Evolutionary conservation across 192 early-diverging fungal species (phyloP).

Genomic region (Backusella australiensis): DNA sequence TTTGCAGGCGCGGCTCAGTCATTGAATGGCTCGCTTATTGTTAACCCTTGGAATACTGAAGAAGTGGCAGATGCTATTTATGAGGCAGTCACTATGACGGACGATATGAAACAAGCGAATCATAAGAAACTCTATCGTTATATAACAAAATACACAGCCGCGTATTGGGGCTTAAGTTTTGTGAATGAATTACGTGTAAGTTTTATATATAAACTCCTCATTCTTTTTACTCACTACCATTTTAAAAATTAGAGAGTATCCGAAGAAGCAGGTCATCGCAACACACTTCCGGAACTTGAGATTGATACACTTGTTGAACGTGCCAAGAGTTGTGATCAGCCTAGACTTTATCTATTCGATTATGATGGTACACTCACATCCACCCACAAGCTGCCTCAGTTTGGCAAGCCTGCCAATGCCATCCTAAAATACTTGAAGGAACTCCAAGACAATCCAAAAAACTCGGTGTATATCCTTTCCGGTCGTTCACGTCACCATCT

Average conservation of each 20-base stretch:
- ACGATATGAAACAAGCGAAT: conserved; percentile 73
- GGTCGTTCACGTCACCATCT: conserved; percentile 90
- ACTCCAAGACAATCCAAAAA: conserved; percentile 69
- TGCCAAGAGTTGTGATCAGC: conserved; percentile 56
- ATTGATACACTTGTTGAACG: conserved; percentile 47
- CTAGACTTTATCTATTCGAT: conserved; percentile 86
- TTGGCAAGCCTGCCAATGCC: conserved; percentile 79
- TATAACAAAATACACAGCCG: conserved; percentile 95
- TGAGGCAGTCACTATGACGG: conserved; percentile 92
- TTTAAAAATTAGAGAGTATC: conserved; percentile 43
- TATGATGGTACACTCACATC: conserved; percentile 97
- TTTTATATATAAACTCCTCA: neutral
- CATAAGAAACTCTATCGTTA: conserved; percentile 91
- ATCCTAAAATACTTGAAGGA: conserved; percentile 66
- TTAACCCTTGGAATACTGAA: conserved; percentile 99
- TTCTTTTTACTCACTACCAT: too few species aligned
- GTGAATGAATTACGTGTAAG: conserved; percentile 74
- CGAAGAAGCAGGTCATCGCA: conserved; percentile 63
- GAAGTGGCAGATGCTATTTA: conserved; percentile 87
- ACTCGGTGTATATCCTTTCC: conserved; percentile 93
- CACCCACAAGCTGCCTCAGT: conserved; percentile 86
- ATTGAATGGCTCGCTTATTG: conserved; percentile 94
- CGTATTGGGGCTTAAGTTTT: conserved; percentile 96
- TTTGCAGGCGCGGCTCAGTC: conserved; percentile 99
- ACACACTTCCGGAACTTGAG: conserved; percentile 58